Conservation (phyloP, 2,329 filamentous ascomycete species). For the Apiospora kogelbergensis region DNA sequence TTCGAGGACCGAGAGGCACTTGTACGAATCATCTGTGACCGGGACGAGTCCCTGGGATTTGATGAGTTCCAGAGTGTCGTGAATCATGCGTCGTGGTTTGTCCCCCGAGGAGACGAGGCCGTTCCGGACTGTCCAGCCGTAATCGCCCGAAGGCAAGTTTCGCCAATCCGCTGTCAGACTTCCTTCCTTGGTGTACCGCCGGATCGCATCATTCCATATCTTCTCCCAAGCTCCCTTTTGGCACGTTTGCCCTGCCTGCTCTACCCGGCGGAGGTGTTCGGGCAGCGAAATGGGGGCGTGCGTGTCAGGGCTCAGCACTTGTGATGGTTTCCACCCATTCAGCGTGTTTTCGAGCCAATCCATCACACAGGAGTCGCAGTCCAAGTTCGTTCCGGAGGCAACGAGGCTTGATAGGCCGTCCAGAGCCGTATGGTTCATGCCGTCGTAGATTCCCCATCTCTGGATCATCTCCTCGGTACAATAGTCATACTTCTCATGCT, state of each 20-base stretch:
- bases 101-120: not conserved
- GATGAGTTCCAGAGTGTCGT: not conserved
- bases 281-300: not conserved
- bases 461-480: not conserved
- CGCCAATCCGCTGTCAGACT: not conserved
- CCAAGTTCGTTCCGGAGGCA: not conserved
- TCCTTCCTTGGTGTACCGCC: not conserved
- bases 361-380: not conserved
- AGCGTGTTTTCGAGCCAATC: not conserved
- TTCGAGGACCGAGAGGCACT: not conserved
- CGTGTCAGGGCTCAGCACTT: not conserved
- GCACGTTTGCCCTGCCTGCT: not conserved
- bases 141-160: not conserved
- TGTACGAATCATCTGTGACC: not conserved
- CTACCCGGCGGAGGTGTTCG: constrained; percentile 2
- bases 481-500: not conserved
- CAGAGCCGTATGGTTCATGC: not conserved
- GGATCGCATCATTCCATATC: not conserved
- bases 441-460: not conserved
- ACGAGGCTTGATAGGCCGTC: not conserved
- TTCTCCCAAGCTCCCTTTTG: not conserved
- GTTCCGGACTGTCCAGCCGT: not conserved
- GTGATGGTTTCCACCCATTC: not conserved
- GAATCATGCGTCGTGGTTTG: not conserved
- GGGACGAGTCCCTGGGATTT: not conserved